A percentile compares a stretch with the other conserved stretches of the same genome.
These are phyloP conservation scores for Solanum bulbocastanum DNA, from an alignment of 257 asterid genomes.

Conservation along the genomic window DNA sequence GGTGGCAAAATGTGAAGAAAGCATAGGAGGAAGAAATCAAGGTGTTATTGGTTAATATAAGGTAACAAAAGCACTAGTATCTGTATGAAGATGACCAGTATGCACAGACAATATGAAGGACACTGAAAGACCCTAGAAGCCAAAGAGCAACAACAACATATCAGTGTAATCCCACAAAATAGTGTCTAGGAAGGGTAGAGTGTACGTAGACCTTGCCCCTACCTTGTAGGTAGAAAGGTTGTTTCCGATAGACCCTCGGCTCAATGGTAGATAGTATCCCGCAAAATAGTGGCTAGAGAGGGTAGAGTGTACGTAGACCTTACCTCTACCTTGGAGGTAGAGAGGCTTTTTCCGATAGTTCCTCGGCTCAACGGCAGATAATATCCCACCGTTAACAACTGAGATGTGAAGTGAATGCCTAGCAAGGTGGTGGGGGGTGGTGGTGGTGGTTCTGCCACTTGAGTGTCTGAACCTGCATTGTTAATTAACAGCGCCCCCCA, in stretches of 20 bases:
- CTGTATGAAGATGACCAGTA: not conserved
- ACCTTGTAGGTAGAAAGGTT: not conserved
- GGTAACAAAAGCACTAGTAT: not conserved
- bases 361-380: not conserved
- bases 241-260: not conserved
- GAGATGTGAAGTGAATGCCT: not conserved
- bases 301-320: not conserved
- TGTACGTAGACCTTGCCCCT: not conserved
- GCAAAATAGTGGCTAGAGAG: not conserved
- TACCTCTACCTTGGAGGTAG: not conserved
- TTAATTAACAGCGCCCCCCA: not conserved
- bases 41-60: not conserved
- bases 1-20: not conserved
- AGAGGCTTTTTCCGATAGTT: not conserved
- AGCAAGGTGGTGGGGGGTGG: not conserved
- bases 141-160: not conserved
- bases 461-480: not conserved
- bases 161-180: not conserved
- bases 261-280: not conserved
- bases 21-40: not conserved
- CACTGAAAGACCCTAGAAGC: not conserved
- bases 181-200: not conserved
- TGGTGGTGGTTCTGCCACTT: not conserved
- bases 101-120: not conserved
- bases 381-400: not conserved